Evolutionary conservation across 768 basidiomycete species (phyloP).

Genomic region (Calocybe indica): DNA sequence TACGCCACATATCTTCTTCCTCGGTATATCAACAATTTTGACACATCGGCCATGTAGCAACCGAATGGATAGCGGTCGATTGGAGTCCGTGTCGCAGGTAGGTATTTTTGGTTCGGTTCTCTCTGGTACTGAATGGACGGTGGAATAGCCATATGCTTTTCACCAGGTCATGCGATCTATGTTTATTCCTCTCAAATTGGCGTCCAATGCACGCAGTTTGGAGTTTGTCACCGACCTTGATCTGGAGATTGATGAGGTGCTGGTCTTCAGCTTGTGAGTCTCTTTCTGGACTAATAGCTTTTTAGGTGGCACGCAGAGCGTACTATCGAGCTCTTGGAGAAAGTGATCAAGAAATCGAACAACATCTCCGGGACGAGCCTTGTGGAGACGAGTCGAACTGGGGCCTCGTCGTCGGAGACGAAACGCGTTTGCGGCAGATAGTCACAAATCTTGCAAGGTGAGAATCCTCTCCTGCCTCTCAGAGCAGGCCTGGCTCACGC

Average conservation of each 20-base stretch:
- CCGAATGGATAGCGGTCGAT: conserved; percentile 66
- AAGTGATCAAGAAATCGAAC: conserved; percentile 21
- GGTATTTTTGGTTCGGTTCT: background rate
- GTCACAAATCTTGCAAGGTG: conserved; percentile 64
- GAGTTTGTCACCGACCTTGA: conserved; percentile 56
- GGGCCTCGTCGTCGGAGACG: conserved; percentile 63
- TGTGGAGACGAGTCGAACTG: conserved; percentile 23
- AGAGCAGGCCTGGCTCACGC: background rate
- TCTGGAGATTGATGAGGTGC: conserved; percentile 35
- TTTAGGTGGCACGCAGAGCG: conserved; percentile 40
- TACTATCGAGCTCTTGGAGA: conserved; percentile 39
- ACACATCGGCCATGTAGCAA: conserved; percentile 29
- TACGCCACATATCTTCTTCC: conserved; percentile 10
- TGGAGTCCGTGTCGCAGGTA: conserved; percentile 47
- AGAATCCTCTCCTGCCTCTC: background rate
- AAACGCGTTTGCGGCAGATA: conserved; percentile 61
- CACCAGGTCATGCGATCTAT: conserved; percentile 57
- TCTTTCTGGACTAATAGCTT: background rate
- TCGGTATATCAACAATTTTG: background rate
- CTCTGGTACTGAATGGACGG: background rate
- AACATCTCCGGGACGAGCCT: conserved; percentile 22
- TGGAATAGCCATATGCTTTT: conserved; percentile 45
- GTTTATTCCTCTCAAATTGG: conserved; percentile 47
- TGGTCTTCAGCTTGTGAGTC: conserved; percentile 17
- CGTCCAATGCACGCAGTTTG: conserved; percentile 53